Evolutionary conservation across 1,284 basidiomycete genomes (phyloP).

Genomic region (Caloboletus firmus): DNA sequence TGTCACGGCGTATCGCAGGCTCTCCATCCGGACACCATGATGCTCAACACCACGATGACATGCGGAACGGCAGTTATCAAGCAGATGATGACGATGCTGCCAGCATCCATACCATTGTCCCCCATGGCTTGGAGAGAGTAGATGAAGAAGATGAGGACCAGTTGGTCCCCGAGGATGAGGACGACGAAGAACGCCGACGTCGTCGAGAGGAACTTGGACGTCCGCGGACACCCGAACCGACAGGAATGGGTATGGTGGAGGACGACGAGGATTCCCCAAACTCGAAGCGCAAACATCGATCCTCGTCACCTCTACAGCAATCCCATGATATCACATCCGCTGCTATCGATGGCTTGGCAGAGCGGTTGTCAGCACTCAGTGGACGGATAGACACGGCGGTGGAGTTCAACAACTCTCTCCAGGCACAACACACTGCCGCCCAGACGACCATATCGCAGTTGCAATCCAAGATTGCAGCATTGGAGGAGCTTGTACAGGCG

Average conservation of each 20-base stretch:
- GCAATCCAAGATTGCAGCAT: conserved; percentile 63
- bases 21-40: conserved; percentile 29
- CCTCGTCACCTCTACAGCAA: conserved; percentile 18
- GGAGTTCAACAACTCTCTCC: conserved; percentile 70
- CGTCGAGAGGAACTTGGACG: conserved; percentile 62
- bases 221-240: conserved; percentile 76
- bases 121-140: conserved; percentile 70
- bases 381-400: conserved; percentile 78
- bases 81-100: conserved; percentile 60
- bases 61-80: conserved; percentile 32
- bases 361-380: conserved; percentile 71
- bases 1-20: conserved; percentile 19
- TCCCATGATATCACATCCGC: conserved; percentile 27
- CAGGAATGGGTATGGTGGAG: conserved; percentile 60
- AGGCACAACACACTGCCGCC: conserved; percentile 77
- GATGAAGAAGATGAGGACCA: conserved; percentile 75
- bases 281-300: conserved; percentile 18
- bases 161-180: conserved; percentile 45
- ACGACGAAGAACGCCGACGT: conserved; percentile 44
- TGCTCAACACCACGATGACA: conserved; percentile 31
- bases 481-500: conserved; percentile 57
- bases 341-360: conserved; percentile 59
- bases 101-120: conserved; percentile 62
- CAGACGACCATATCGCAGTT: conserved; percentile 77
- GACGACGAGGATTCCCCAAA: conserved; percentile 37